A percentile compares a stretch with the other conserved stretches of the same genome.
These are phyloP conservation scores for Rhamnella rubrinervis DNA, from an alignment of 331 rosid species.

Conservation along the genomic window DNA sequence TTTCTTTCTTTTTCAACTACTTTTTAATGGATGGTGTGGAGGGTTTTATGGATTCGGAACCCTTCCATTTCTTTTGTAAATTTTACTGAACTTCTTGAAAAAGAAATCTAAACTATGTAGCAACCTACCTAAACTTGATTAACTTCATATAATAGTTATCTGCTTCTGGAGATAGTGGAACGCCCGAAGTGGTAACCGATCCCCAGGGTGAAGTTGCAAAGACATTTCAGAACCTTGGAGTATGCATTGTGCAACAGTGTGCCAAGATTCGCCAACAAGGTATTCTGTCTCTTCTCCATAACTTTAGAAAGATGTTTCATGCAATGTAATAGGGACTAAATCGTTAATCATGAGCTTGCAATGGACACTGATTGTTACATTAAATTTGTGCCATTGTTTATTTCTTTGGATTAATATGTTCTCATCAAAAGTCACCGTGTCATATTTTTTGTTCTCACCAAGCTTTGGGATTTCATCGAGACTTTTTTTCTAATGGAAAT, in stretches of 20 bases:
- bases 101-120: too few relatives aligned
- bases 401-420: too few relatives aligned
- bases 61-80: too few relatives aligned
- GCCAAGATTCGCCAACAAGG: slow-evolving; percentile 99
- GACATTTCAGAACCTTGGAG: slow-evolving; percentile 85
- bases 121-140: neutral
- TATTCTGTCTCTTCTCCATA: slow-evolving; percentile 27
- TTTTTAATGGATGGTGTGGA: too few relatives aligned
- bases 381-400: too few relatives aligned
- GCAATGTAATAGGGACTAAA: too few relatives aligned
- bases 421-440: neutral
- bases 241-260: slow-evolving; percentile 94
- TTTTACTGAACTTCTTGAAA: too few relatives aligned
- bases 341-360: too few relatives aligned
- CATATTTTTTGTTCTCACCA: too few relatives aligned
- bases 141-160: slow-evolving; percentile 52
- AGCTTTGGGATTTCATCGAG: neutral
- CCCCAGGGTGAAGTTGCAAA: slow-evolving; percentile 85
- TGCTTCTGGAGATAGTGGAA: slow-evolving; percentile 96
- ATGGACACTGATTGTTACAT: too few relatives aligned
- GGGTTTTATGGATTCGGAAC: too few relatives aligned
- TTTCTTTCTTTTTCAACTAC: too few relatives aligned
- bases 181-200: slow-evolving; percentile 92
- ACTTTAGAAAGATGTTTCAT: neutral
- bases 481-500: slow-evolving; percentile 17